phyloP scores from a whole-genome alignment of 139 green algal species.

The Nannochloris sp. region DNA sequence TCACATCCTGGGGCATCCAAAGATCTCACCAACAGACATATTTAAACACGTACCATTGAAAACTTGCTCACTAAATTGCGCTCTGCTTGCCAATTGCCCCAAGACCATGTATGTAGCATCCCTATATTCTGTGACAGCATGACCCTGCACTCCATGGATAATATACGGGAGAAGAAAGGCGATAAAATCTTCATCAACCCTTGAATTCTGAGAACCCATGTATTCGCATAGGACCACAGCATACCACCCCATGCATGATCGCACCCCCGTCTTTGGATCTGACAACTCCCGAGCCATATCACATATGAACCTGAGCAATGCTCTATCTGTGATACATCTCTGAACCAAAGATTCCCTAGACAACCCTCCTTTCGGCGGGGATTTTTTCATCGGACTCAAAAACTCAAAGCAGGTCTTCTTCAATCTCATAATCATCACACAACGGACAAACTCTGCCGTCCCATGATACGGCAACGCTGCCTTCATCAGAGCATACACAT shows the following conservation, averaged over 20 bases:
- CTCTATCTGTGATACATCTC: slow-evolving; percentile 52
- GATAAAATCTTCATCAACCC: slow-evolving; percentile 21
- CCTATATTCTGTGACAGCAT: slow-evolving; percentile 42
- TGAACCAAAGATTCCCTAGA: slow-evolving; percentile 52
- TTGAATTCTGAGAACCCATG: slow-evolving; percentile 1
- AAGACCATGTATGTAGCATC: slow-evolving; percentile 66
- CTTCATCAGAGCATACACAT: slow-evolving; percentile 64
- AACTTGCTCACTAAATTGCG: slow-evolving; percentile 39
- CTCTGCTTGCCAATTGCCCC: slow-evolving; percentile 45
- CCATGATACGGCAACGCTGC: slow-evolving; percentile 75
- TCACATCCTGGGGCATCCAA: neutral
- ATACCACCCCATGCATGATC: slow-evolving; percentile 58
- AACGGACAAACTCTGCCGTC: slow-evolving; percentile 82
- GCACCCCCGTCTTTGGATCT: slow-evolving; percentile 3
- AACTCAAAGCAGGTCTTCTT: slow-evolving; percentile 47
- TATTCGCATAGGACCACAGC: slow-evolving; percentile 57
- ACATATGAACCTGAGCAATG: slow-evolving; percentile 48
- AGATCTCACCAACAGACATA: neutral
- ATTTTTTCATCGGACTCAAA: slow-evolving; percentile 52
- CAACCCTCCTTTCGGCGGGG: slow-evolving; percentile 37
- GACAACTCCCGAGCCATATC: slow-evolving; percentile 30
- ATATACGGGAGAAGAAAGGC: slow-evolving; percentile 57
- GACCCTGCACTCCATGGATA: slow-evolving; percentile 39
- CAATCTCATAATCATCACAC: slow-evolving; percentile 63
- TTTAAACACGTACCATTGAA: slow-evolving; percentile 11